Evolutionary conservation across 192 early-diverging fungal species (phyloP).

Genomic region (Coemansia sp.): DNA sequence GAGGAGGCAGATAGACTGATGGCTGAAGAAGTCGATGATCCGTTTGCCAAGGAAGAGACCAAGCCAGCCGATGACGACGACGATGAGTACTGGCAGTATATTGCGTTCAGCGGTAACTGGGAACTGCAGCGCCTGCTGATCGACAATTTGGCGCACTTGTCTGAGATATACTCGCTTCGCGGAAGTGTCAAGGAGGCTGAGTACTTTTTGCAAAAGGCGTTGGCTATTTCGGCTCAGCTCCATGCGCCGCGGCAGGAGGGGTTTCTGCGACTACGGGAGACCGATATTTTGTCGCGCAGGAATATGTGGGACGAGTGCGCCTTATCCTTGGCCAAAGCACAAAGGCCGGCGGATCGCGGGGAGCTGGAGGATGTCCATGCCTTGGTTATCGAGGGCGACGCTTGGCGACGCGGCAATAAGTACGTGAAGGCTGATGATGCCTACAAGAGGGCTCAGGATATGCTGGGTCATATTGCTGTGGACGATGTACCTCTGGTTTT

Average conservation of each 20-base stretch:
- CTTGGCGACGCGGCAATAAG: conserved; percentile 28
- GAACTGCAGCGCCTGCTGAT: conserved; percentile 45
- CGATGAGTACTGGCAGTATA: conserved; percentile 21
- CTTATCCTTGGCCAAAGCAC: conserved; percentile 7
- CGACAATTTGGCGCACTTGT: conserved; percentile 34
- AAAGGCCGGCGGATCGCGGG: too few relatives aligned
- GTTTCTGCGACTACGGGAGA: conserved; percentile 20
- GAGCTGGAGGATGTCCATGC: conserved; percentile 8
- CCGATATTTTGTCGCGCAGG: conserved; percentile 41
- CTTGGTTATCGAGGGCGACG: conserved; percentile 40
- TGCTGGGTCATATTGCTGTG: not conserved
- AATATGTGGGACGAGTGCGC: conserved; percentile 34
- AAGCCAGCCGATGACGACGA: not conserved
- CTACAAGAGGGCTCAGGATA: conserved; percentile 22
- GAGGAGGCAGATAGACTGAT: not conserved
- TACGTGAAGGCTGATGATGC: conserved; percentile 9
- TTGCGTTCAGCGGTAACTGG: conserved; percentile 44
- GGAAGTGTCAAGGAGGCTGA: conserved; percentile 51
- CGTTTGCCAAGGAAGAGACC: conserved; percentile 23
- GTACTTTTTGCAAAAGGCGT: conserved; percentile 39
- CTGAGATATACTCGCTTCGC: conserved; percentile 36
- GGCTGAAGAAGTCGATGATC: conserved; percentile 17
- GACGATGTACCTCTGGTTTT: conserved; percentile 12
- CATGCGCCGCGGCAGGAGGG: conserved; percentile 26
- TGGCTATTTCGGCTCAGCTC: conserved; percentile 24